Evolutionary conservation across 2,329 filamentous ascomycete species (phyloP).

Genomic region (Arthrobotrys pseudoclavata): DNA sequence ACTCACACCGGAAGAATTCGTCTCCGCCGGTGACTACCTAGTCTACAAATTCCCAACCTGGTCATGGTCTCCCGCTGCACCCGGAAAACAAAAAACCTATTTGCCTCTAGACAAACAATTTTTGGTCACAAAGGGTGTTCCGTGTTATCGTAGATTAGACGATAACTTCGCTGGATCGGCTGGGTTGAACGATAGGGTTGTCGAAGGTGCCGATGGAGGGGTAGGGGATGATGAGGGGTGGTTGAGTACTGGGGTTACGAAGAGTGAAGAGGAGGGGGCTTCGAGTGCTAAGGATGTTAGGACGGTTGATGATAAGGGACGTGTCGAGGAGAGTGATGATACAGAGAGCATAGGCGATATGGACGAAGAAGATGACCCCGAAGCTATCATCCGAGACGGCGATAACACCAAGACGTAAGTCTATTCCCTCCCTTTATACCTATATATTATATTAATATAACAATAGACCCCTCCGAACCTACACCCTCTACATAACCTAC

Average conservation of each 20-base stretch:
- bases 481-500: conserved; percentile 98
- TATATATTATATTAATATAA: conserved; percentile 17
- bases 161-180: conserved; percentile 83
- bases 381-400: conserved; percentile 89
- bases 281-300: conserved; percentile 74
- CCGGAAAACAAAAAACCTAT: conserved; percentile 81
- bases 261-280: conserved; percentile 73
- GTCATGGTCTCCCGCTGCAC: conserved; percentile 92
- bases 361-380: conserved; percentile 93
- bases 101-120: conserved; percentile 94
- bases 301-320: conserved; percentile 89
- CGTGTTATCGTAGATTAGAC: conserved; percentile 89
- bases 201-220: conserved; percentile 77
- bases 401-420: conserved; percentile 63
- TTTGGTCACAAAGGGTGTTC: conserved; percentile 92
- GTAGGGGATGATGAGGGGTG: conserved; percentile 76
- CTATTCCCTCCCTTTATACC: not conserved
- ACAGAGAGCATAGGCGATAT: conserved; percentile 82
- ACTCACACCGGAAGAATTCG: conserved; percentile 97
- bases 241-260: conserved; percentile 86
- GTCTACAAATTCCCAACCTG: conserved; percentile 99
- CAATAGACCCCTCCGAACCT: conserved; percentile 84
- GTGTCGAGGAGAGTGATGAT: conserved; percentile 83
- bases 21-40: conserved; percentile 94
- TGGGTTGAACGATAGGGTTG: conserved; percentile 76